Evolutionary conservation across 352 stramenopile genomes (phyloP).

Genomic region (Globisporangium megalacanthum): DNA sequence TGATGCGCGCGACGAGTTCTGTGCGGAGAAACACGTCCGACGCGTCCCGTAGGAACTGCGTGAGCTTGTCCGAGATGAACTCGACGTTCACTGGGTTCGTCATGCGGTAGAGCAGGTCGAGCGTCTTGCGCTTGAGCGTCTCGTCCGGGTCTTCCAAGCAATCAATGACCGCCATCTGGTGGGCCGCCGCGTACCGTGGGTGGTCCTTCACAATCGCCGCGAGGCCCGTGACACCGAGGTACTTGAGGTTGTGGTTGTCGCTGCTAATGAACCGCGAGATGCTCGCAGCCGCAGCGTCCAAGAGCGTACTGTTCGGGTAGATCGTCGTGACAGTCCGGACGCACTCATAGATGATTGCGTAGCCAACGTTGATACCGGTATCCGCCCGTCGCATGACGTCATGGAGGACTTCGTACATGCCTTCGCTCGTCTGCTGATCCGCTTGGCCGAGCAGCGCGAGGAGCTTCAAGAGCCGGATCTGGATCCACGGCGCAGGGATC

Average conservation of each 20-base stretch:
- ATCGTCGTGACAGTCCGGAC: constrained; percentile 98
- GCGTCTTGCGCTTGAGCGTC: constrained; percentile 98
- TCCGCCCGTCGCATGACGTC: constrained; percentile 98
- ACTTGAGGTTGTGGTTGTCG: constrained; percentile 98
- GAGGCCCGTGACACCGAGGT: constrained; percentile 98
- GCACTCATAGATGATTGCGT: constrained; percentile 99
- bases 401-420: constrained; percentile 99
- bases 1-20: constrained; percentile 97
- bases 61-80: constrained; percentile 99
- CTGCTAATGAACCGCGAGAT: constrained; percentile 95
- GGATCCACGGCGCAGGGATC: constrained; percentile 99
- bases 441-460: constrained; percentile 94
- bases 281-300: constrained; percentile 91
- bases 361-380: constrained; percentile 99
- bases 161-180: constrained; percentile 99
- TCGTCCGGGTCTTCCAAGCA: constrained; percentile 99
- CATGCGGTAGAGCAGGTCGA: constrained; percentile 97
- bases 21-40: constrained; percentile 97
- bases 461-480: constrained; percentile 97
- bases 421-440: constrained; percentile 92
- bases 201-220: constrained; percentile 97
- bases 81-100: constrained; percentile 99
- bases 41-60: constrained; percentile 93
- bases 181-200: constrained; percentile 95
- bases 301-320: constrained; percentile 97